Evolutionary conservation across 805 yeast species (phyloP), one percentile per base, ranked within the genome.

Genomic region (Metschnikowia lochheadii): DNA sequence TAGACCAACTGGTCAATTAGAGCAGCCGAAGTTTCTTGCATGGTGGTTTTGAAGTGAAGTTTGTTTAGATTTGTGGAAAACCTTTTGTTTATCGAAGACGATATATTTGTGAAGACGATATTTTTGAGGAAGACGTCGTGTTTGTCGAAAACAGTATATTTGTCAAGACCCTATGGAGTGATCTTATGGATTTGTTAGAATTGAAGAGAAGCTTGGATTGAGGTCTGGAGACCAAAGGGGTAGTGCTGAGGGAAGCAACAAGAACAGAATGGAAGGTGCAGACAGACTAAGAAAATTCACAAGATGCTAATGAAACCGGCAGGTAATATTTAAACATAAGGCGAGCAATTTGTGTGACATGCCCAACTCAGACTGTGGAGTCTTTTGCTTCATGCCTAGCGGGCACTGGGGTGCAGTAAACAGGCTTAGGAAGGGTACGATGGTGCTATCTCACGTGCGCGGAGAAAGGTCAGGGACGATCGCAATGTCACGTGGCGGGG

Each of bases 1-100:
- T 85, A 87, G 2, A 87, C 91, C 50, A 87, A 71, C 69, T 87
- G 95, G 62, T 87, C 95, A 49, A 87, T 63, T 23, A 87, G 66
- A 1, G 84, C 77, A 3, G 70, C 63, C 0, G 72, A 67, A 2
- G 74, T 69, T 40, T 58, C 61, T 38, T 51, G 56, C 61, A 56
- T 58, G 35, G 6, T 14, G 10, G 10, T 8, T 26, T 26, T 26
- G 29, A 10, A 10, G 29, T 26, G 29, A 26, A 26, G 29, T 8
- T 8, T 2, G 29, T 7, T 7, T 6, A 23, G 26, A 23, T 26
- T 26, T 26, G 29, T 26, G 11, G 11, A 26, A 10, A 5, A 26
- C 11, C 11, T 6, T 23, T 6, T 23, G 6, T 26, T 8, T 26
- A 10, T 26, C 7, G 11, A 26, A 26, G 2, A 26, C 10, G 29